phyloP scores from a whole-genome alignment of 305 asterid species.

The Solanum chacoense region DNA sequence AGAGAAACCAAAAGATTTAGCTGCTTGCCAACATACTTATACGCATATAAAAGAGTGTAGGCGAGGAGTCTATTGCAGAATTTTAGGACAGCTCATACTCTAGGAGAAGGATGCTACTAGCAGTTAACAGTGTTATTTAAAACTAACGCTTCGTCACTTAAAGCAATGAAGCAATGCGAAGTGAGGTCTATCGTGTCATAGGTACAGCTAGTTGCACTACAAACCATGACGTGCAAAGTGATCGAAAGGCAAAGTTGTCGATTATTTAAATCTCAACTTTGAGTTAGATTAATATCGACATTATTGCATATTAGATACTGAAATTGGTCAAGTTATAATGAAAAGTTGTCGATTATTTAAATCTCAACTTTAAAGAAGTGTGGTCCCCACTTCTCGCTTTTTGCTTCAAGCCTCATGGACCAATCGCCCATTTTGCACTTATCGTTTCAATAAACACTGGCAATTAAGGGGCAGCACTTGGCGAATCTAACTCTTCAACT shows the following conservation, averaged over 20 bases:
- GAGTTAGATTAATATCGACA: background rate
- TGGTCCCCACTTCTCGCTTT: background rate
- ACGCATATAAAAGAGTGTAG: background rate
- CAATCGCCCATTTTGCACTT: background rate
- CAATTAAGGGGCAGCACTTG: background rate
- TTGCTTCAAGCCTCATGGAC: background rate
- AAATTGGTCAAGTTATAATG: background rate
- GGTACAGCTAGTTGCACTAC: background rate
- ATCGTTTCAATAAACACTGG: background rate
- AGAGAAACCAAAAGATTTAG: background rate
- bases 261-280: background rate
- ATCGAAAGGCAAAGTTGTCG: background rate
- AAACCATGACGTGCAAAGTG: background rate
- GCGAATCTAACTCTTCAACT: background rate
- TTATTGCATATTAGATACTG: background rate
- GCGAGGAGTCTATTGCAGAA: background rate
- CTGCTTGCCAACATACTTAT: background rate
- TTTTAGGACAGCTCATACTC: background rate
- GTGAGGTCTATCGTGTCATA: background rate
- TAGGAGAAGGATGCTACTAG: background rate
- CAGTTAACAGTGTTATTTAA: background rate
- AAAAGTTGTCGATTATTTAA: background rate
- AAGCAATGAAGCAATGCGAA: background rate
- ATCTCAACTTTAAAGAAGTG: background rate
- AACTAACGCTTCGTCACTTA: background rate